These are phyloP conservation scores for Phytophthora aleatoria DNA, from an alignment of 352 stramenopile species.

Conservation along the genomic window DNA sequence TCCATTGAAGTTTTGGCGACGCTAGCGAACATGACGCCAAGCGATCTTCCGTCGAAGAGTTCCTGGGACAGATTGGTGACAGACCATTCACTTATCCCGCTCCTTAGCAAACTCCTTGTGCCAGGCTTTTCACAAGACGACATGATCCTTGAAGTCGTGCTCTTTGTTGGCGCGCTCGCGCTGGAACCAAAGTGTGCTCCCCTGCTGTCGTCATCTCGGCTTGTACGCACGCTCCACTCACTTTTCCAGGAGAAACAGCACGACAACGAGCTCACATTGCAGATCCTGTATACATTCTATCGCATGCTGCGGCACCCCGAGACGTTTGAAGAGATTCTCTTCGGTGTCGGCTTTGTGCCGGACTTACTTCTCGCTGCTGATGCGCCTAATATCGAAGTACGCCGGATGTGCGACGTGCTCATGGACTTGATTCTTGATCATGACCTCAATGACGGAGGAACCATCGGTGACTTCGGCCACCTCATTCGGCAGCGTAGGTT, in stretches of 20 bases:
- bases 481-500: constrained; percentile 84
- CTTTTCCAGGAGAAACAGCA: constrained; percentile 89
- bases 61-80: constrained; percentile 91
- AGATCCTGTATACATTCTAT: constrained; percentile 84
- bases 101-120: constrained; percentile 92
- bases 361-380: constrained; percentile 81
- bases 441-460: constrained; percentile 61
- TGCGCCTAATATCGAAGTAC: constrained; percentile 80
- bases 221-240: constrained; percentile 77
- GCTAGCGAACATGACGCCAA: constrained; percentile 91
- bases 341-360: constrained; percentile 72
- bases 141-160: constrained; percentile 91
- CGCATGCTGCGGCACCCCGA: constrained; percentile 72
- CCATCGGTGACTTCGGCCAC: constrained; percentile 73
- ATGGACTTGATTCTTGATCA: constrained; percentile 88
- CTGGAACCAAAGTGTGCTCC: constrained; percentile 86
- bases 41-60: constrained; percentile 87
- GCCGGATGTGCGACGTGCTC: constrained; percentile 85
- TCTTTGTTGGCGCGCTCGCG: constrained; percentile 81
- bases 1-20: constrained; percentile 94
- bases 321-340: constrained; percentile 84
- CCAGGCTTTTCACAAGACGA: constrained; percentile 93
- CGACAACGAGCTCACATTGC: constrained; percentile 84
- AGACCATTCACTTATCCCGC: constrained; percentile 87
- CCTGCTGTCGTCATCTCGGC: constrained; percentile 70